Evolutionary conservation across 139 green algal genomes (phyloP).

Genomic region (Auxenochlorella pyrenoidosa): DNA sequence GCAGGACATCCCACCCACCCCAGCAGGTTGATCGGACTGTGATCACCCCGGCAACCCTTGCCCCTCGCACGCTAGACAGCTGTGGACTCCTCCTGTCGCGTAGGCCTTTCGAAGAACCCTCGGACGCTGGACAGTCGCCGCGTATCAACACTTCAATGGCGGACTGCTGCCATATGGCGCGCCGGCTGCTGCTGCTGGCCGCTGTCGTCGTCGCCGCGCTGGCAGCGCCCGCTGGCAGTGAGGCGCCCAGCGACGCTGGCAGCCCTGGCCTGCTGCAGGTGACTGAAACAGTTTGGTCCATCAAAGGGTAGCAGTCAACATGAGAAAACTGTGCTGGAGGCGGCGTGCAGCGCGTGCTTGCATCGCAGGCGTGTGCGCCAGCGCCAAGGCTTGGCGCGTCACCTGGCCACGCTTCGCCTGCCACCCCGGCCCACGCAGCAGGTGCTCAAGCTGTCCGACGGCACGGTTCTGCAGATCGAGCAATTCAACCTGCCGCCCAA

Average conservation of each 20-base stretch:
- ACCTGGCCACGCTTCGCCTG: too few relatives aligned
- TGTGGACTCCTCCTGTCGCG: too few relatives aligned
- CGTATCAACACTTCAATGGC: not conserved
- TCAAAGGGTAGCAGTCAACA: not conserved
- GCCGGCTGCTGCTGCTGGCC: not conserved
- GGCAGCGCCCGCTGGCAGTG: not conserved
- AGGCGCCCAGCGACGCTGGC: not conserved
- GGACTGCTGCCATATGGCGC: not conserved
- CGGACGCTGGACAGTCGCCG: too few relatives aligned
- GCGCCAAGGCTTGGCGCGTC: too few relatives aligned
- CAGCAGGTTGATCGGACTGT: too few relatives aligned
- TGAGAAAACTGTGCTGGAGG: not conserved
- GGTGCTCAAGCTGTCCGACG: conserved; percentile 28
- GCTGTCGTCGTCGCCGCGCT: not conserved
- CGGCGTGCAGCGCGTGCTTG: too few relatives aligned
- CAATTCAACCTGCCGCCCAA: conserved; percentile 27
- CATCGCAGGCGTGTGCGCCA: too few relatives aligned
- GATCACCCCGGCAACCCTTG: too few relatives aligned
- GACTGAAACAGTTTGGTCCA: not conserved
- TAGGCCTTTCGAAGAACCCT: too few relatives aligned
- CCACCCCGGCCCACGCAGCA: not conserved
- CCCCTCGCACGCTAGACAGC: too few relatives aligned
- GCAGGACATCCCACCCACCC: too few relatives aligned
- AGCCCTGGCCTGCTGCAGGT: conserved; percentile 3
- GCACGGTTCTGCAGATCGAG: conserved; percentile 19